Conservation (phyloP, 306 rosid species). For the Amphicarpaea edgeworthii region DNA sequence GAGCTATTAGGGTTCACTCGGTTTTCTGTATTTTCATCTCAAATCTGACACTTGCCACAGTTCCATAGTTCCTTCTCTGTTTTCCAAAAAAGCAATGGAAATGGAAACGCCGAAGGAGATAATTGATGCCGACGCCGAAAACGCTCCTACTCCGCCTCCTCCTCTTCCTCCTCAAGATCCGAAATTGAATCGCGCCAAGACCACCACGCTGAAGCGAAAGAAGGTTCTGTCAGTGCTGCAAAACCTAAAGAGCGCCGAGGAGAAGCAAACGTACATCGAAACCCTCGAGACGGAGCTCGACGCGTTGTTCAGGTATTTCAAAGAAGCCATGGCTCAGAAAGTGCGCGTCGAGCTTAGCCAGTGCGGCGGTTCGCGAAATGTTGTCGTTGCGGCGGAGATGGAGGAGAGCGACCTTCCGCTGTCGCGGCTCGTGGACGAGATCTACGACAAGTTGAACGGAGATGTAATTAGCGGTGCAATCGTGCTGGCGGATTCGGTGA, state of each 20-base stretch:
- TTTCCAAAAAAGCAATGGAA: not conserved
- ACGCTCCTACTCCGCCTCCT: slow-evolving; percentile 30
- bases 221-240: slow-evolving; percentile 41
- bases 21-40: not conserved
- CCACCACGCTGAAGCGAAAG: slow-evolving; percentile 64
- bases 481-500: slow-evolving; percentile 50
- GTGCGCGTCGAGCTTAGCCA: slow-evolving; percentile 50
- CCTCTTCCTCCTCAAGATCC: slow-evolving; percentile 41
- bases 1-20: slow-evolving; percentile 32
- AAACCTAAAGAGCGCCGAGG: slow-evolving; percentile 49
- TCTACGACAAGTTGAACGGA: slow-evolving; percentile 50
- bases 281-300: slow-evolving; percentile 63
- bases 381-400: slow-evolving; percentile 67
- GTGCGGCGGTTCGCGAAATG: slow-evolving; percentile 51
- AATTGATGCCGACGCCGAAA: slow-evolving; percentile 42
- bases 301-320: slow-evolving; percentile 65
- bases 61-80: not conserved
- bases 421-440: slow-evolving; percentile 75
- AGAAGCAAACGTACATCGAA: slow-evolving; percentile 54
- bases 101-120: slow-evolving; percentile 38
- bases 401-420: slow-evolving; percentile 85
- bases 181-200: slow-evolving; percentile 48
- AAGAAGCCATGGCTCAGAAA: slow-evolving; percentile 53
- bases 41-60: not conserved
- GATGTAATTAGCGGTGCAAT: slow-evolving; percentile 36